Base-by-base conservation (phyloP, 768 basidiomycete species). In the Boletus rubroflammeus region DNA sequence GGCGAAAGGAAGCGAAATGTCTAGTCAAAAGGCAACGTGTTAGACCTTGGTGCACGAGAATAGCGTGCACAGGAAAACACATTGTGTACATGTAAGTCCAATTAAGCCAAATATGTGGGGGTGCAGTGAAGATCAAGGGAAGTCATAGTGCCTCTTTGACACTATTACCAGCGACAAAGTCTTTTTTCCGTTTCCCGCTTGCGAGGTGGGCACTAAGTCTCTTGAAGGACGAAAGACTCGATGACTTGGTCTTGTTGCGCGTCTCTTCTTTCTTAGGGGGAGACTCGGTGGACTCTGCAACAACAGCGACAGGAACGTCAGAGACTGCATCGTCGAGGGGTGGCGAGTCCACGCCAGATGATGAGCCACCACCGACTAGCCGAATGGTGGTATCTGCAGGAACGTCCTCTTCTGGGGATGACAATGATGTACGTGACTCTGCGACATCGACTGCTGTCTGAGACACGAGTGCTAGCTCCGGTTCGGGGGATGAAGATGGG, bases 211-310 rank as follows among this genome's bases (percentile, higher is more conserved):
- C 69, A 44, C 80, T 78, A 25, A 85, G 63, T 62, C 79, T 80
- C 71, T 83, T 86, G 57, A 85, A 68, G 42, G 81, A 74, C 42
- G 83, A 72, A 46, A 81, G 74, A 65, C 83, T 84, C 29, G 70
- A 62, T 66, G 66, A 56, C 53, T 77, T 82, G 55, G 75, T 80
- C 73, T 82, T 85, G 68, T 74, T 79, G 36, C 80, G 80, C 39
- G 78, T 64, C 50, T 54, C 59, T 29, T 53, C 69, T 61, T 77
- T 76, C 53, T 65, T 67, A 31, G 52, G 7, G n/a, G 47, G 39
- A 13, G 56, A 43, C 25, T 50, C 58, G 0, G 57, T 65, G 6
- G 78, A 71, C 21, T 67, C 69, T 34, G 67, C 68, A 8, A 75
- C 74, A 28, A 62, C 63, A 5, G 75, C 52, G 3, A 76, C 73